Conservation (phyloP, 768 basidiomycete genomes). For the Mrakia blollopis region DNA sequence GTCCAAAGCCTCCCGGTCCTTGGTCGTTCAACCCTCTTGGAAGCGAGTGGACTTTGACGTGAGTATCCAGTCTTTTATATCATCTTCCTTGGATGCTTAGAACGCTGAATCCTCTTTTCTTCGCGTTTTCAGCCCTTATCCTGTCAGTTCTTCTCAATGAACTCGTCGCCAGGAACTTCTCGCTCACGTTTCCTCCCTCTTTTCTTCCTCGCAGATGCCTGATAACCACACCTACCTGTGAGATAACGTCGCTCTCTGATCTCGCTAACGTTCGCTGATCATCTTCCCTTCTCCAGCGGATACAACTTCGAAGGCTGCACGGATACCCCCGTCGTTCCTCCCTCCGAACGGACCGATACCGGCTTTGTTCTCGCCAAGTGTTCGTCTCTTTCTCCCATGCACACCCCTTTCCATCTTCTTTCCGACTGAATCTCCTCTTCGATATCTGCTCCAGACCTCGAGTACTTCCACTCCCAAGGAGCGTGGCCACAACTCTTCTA, state of each 20-base stretch:
- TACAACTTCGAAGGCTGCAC: conserved; percentile 5
- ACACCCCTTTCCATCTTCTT: neutral
- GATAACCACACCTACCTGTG: neutral
- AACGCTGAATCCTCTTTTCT: neutral
- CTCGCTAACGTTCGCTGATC: neutral
- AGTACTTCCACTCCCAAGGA: neutral
- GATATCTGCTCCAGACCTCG: neutral
- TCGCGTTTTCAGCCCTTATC: neutral
- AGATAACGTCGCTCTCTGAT: neutral
- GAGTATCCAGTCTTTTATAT: neutral
- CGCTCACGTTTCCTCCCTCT: neutral
- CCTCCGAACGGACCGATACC: neutral
- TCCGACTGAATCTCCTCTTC: neutral
- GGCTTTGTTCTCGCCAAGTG: neutral
- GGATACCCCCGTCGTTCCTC: neutral
- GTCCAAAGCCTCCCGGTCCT: neutral
- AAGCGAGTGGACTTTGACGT: neutral
- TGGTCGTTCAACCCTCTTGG: conserved; percentile 7
- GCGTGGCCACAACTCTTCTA: neutral
- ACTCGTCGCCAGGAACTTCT: neutral
- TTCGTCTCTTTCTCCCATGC: neutral
- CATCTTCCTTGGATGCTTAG: neutral
- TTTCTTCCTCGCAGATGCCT: neutral
- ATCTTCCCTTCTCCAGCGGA: neutral
- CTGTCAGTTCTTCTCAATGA: neutral